A percentile compares a stretch with the other conserved stretches of the same genome.
Evolutionary conservation across 768 basidiomycete species (phyloP).

Genomic region (Hortiboletus flavorubellus): DNA sequence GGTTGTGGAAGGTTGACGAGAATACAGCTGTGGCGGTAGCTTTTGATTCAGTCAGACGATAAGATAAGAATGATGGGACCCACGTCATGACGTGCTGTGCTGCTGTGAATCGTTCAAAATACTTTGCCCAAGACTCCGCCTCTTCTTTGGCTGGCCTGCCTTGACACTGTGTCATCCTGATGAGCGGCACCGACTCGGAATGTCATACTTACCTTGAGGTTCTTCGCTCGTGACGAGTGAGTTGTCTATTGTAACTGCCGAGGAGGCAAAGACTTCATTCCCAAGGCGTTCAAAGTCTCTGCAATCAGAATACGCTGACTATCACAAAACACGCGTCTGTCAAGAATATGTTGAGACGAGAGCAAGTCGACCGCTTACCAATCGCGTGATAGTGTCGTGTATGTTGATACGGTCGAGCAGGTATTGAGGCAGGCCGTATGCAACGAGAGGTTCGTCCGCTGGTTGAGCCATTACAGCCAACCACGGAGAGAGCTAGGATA

Average conservation of each 20-base stretch:
- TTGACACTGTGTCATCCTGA: constrained; percentile 6
- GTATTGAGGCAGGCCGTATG: constrained; percentile 21
- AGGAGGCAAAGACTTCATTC: constrained; percentile 25
- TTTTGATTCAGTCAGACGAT: background rate
- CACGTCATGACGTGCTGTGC: constrained; percentile 25
- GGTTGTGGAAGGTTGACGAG: constrained; percentile 29
- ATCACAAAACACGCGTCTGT: background rate
- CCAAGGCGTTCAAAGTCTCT: constrained; percentile 26
- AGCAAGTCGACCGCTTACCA: constrained; percentile 14
- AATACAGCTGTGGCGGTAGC: constrained; percentile 11
- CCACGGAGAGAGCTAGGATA: background rate
- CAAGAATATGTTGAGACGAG: background rate
- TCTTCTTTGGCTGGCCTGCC: constrained; percentile 16
- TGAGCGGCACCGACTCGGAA: background rate
- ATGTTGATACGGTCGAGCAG: constrained; percentile 27
- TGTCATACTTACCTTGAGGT: constrained; percentile 9
- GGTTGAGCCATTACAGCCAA: constrained; percentile 7
- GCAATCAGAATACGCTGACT: constrained; percentile 26
- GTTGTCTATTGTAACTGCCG: constrained; percentile 21
- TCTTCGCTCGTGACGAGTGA: constrained; percentile 21
- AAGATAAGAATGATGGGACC: background rate
- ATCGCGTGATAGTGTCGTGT: constrained; percentile 26
- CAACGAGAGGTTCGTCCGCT: constrained; percentile 3
- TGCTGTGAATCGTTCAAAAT: constrained; percentile 21
- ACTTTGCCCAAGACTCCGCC: constrained; percentile 21